These are phyloP conservation scores for Geotrichum ghanense DNA, from an alignment of 805 yeast genomes.

Conservation along the genomic window DNA sequence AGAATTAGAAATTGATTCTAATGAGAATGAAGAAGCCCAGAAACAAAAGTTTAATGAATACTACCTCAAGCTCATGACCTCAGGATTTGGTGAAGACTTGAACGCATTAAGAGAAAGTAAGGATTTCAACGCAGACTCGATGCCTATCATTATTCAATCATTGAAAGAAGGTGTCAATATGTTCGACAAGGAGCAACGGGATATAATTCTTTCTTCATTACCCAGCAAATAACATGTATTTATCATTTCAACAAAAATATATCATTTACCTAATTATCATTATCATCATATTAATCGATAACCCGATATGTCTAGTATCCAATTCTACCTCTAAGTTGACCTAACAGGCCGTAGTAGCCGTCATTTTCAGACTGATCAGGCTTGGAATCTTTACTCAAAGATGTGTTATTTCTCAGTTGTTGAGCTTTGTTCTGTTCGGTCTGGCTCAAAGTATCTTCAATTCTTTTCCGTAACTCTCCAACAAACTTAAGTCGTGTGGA, in stretches of 20 bases:
- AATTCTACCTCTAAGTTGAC: constrained; percentile 14
- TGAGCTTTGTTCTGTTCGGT: constrained; percentile 2
- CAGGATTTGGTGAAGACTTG: constrained; percentile 36
- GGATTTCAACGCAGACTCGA: constrained; percentile 27
- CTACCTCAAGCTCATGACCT: constrained; percentile 34
- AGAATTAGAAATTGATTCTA: constrained; percentile 1
- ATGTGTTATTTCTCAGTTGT: neutral
- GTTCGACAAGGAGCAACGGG: constrained; percentile 23
- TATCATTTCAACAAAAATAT: neutral
- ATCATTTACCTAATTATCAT: neutral
- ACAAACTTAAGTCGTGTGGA: constrained; percentile 13
- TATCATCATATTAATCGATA: neutral
- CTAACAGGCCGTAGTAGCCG: constrained; percentile 13
- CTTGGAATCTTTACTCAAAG: neutral
- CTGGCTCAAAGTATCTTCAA: constrained; percentile 10
- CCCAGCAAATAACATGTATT: neutral
- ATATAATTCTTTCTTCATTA: constrained; percentile 11
- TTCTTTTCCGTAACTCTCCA: constrained; percentile 13
- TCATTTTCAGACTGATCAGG: constrained; percentile 1
- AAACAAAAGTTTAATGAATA: constrained; percentile 22
- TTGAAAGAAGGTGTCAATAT: constrained; percentile 28
- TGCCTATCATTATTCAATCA: constrained; percentile 25
- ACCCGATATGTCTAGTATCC: constrained; percentile 7
- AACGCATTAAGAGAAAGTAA: constrained; percentile 32
- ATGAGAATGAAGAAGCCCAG: neutral